These are phyloP conservation scores for Cutaneotrichosporon arboriforme DNA, from an alignment of 1,284 basidiomycete genomes.

Conservation along the genomic window DNA sequence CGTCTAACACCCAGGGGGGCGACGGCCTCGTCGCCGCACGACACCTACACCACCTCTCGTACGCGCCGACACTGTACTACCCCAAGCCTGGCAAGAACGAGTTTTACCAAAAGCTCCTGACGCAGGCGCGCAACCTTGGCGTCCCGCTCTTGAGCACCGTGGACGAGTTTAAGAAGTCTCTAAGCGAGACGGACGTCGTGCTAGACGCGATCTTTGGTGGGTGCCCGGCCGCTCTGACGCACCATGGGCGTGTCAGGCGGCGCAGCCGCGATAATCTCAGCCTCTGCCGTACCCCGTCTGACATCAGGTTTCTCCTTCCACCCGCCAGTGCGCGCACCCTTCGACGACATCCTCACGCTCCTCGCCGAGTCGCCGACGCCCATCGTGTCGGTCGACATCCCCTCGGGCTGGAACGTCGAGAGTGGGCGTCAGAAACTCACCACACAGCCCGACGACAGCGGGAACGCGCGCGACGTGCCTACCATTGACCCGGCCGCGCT, in stretches of 20 bases:
- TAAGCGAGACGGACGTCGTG: slow-evolving; percentile 70
- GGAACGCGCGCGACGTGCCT: slow-evolving; percentile 51
- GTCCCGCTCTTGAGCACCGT: slow-evolving; percentile 63
- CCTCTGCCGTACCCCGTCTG: too few relatives aligned
- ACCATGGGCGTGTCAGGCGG: not conserved
- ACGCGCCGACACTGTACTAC: slow-evolving; percentile 77
- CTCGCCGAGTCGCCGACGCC: slow-evolving; percentile 64
- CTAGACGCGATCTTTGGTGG: slow-evolving; percentile 87
- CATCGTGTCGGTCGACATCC: slow-evolving; percentile 89
- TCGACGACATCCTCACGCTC: slow-evolving; percentile 66
- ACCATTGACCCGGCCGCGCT: slow-evolving; percentile 69
- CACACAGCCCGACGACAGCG: slow-evolving; percentile 54
- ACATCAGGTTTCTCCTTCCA: slow-evolving; percentile 79
- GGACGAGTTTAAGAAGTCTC: slow-evolving; percentile 53
- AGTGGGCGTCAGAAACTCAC: slow-evolving; percentile 35
- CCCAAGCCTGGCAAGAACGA: slow-evolving; percentile 80
- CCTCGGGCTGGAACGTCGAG: slow-evolving; percentile 85
- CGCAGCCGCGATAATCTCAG: not conserved
- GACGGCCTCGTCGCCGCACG: slow-evolving; percentile 95
- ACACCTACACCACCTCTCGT: slow-evolving; percentile 86
- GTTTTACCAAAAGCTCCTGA: slow-evolving; percentile 77
- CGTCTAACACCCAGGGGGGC: slow-evolving; percentile 61
- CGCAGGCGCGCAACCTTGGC: slow-evolving; percentile 80
- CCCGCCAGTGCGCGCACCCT: slow-evolving; percentile 79
- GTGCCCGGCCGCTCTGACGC: slow-evolving; percentile 6